A percentile compares a stretch with the other conserved stretches of the same genome.
These are phyloP conservation scores for Colletotrichum orchidophilum DNA, from an alignment of 2,329 filamentous ascomycete genomes.

Conservation along the genomic window DNA sequence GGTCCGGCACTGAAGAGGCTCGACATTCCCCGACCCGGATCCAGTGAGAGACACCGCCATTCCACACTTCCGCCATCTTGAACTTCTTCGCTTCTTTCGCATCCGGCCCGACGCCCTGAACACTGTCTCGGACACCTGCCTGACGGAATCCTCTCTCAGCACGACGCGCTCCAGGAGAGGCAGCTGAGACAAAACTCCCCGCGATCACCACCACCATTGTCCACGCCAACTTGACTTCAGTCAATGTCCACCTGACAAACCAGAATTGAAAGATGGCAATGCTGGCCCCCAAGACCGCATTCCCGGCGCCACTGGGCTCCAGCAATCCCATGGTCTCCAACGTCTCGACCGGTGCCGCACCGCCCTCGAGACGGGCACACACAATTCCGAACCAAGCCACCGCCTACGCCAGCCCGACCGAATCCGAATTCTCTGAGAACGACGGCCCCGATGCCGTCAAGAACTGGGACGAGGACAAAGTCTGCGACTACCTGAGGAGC, in stretches of 20 bases:
- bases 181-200: slow-evolving; percentile 32
- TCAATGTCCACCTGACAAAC: slow-evolving; percentile 6
- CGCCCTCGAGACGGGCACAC: slow-evolving; percentile 62
- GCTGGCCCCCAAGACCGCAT: slow-evolving; percentile 79
- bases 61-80: not conserved
- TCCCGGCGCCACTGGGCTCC: slow-evolving; percentile 65
- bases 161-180: slow-evolving; percentile 34
- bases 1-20: slow-evolving; percentile 26
- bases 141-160: slow-evolving; percentile 15
- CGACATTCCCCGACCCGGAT: not conserved
- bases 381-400: slow-evolving; percentile 60
- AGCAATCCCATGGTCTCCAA: slow-evolving; percentile 56
- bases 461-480: slow-evolving; percentile 91
- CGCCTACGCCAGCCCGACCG: slow-evolving; percentile 82
- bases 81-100: not conserved
- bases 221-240: not conserved
- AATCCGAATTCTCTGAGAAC: slow-evolving; percentile 90
- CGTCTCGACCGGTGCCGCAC: slow-evolving; percentile 58
- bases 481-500: slow-evolving; percentile 88
- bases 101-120: slow-evolving; percentile 14
- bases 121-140: slow-evolving; percentile 25
- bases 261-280: slow-evolving; percentile 69
- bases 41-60: not conserved
- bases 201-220: not conserved
- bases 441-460: slow-evolving; percentile 80